Percentiles rank a stretch among this genome's conserved stretches.
Conservation (phyloP, 78 protist species). For the Dictyostelium citrinum region DNA sequence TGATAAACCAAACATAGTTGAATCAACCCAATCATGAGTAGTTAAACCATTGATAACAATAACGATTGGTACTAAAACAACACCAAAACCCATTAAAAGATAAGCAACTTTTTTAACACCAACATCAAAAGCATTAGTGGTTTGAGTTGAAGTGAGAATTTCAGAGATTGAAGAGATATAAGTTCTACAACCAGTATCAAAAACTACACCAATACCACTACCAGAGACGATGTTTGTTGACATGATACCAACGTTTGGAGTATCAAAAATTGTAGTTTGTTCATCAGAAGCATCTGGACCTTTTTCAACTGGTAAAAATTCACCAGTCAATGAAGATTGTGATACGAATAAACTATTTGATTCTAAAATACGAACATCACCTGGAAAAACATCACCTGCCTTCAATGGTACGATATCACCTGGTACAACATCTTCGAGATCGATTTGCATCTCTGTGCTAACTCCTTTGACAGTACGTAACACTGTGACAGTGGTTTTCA, state of each 20-base stretch:
- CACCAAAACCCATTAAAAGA: constrained; percentile 63
- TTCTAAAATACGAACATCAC: constrained; percentile 67
- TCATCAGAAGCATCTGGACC: constrained; percentile 11
- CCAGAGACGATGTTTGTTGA: constrained; percentile 76
- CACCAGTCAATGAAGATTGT: constrained; percentile 83
- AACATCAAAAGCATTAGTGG: constrained; percentile 71
- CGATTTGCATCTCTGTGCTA: constrained; percentile 1
- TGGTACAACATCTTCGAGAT: constrained; percentile 68
- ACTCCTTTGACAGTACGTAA: constrained; percentile 8
- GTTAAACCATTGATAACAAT: constrained; percentile 60
- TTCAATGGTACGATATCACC: constrained; percentile 77
- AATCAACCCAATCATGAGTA: constrained; percentile 38
- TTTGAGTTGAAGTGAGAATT: constrained; percentile 45
- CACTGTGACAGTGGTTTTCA: constrained; percentile 52
- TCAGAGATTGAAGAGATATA: constrained; percentile 75
- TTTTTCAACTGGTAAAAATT: constrained; percentile 80
- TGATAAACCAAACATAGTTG: constrained; percentile 71
- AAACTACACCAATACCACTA: constrained; percentile 74
- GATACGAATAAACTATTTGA: constrained; percentile 71
- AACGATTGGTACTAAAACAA: constrained; percentile 58
- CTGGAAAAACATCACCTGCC: constrained; percentile 81
- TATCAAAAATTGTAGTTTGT: constrained; percentile 64
- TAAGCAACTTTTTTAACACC: constrained; percentile 76
- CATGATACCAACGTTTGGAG: constrained; percentile 75
- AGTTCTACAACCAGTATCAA: constrained; percentile 61